Conservation (phyloP, 1,139 yeast species). For the Geotrichum reessii region DNA sequence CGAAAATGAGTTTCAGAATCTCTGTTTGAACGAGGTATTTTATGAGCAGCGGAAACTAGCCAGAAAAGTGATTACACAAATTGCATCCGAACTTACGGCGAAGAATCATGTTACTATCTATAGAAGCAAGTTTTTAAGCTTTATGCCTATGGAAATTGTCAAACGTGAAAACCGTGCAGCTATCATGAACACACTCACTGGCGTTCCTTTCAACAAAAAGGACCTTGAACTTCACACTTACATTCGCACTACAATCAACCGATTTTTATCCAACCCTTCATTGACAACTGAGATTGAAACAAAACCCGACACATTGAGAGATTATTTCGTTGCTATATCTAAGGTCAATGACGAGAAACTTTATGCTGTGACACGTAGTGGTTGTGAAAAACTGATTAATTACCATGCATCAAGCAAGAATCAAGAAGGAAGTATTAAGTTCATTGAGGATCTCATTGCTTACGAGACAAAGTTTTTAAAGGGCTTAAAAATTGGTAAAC, state of each 20-base stretch:
- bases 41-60: conserved; percentile 25
- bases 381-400: conserved; percentile 14
- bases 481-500: neutral
- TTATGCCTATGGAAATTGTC: conserved; percentile 18
- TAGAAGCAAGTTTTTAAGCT: conserved; percentile 13
- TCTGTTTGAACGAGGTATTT: conserved; percentile 23
- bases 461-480: conserved; percentile 2
- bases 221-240: conserved; percentile 10
- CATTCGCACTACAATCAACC: conserved; percentile 16
- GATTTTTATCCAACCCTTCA: conserved; percentile 13
- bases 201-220: conserved; percentile 1
- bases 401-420: conserved; percentile 10
- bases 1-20: conserved; percentile 16
- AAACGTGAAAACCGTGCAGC: conserved; percentile 13
- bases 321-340: conserved; percentile 12
- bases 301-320: conserved; percentile 8
- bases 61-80: conserved; percentile 18
- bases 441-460: conserved; percentile 8
- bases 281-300: conserved; percentile 15
- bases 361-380: conserved; percentile 8
- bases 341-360: conserved; percentile 6
- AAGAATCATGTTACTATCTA: neutral
- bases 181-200: conserved; percentile 7
- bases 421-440: conserved; percentile 7
- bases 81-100: conserved; percentile 9